Conservation (phyloP, 2,329 filamentous ascomycete genomes). For the Falciphora oryzae region DNA sequence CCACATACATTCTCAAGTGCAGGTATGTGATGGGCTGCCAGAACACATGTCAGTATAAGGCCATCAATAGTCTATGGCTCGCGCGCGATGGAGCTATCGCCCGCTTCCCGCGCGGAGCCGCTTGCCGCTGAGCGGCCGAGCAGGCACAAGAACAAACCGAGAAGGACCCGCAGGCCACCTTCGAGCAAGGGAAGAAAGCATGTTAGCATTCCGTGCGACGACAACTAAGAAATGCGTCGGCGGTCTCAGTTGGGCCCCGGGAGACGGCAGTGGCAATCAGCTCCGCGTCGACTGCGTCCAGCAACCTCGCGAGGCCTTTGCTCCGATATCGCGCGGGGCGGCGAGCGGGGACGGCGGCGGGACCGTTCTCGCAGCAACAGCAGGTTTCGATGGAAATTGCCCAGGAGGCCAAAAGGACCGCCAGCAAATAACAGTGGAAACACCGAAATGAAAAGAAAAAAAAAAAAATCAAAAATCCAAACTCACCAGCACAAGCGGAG, state of each 20-base stretch:
- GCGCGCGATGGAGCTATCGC: neutral
- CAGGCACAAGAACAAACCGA: constrained; percentile 6
- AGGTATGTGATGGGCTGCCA: constrained; percentile 9
- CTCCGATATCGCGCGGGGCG: constrained; percentile 5
- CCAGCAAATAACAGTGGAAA: too few species aligned
- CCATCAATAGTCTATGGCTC: too few species aligned
- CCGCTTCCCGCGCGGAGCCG: neutral
- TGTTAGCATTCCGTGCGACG: constrained; percentile 1
- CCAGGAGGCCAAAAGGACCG: neutral
- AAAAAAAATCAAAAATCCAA: too few species aligned
- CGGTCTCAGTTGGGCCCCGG: too few species aligned
- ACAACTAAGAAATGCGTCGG: neutral
- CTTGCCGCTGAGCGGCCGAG: neutral
- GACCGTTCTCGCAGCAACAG: neutral
- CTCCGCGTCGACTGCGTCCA: neutral
- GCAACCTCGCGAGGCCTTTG: neutral
- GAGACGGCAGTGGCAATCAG: neutral
- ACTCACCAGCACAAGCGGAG: constrained; percentile 10
- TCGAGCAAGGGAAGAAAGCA: neutral
- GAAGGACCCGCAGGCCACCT: constrained; percentile 11
- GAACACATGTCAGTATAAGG: neutral
- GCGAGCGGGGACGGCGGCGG: neutral
- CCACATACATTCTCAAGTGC: constrained; percentile 8
- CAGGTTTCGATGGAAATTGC: neutral
- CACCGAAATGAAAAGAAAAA: too few species aligned